These are phyloP conservation scores for Aquilaria yunnanensis DNA, from an alignment of 345 rosid species.

Conservation along the genomic window DNA sequence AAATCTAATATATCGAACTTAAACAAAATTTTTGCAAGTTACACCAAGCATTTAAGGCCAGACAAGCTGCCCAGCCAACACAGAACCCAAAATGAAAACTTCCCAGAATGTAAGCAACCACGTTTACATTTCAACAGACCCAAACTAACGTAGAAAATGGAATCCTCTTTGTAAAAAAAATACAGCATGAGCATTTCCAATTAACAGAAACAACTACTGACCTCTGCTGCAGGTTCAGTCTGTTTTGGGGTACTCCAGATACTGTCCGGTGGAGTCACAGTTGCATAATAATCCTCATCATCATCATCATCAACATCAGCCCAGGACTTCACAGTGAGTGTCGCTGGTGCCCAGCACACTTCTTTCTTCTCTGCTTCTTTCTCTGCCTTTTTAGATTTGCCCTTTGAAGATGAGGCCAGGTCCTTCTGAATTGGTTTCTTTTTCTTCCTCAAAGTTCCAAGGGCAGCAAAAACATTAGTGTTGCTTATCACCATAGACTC, in stretches of 20 bases:
- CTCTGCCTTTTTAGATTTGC: slow-evolving; percentile 14
- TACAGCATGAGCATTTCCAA: too few species aligned
- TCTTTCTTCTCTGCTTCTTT: slow-evolving; percentile 23
- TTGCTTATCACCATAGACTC: slow-evolving; percentile 35
- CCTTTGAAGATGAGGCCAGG: slow-evolving; percentile 16
- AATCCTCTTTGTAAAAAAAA: too few species aligned
- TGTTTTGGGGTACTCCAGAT: slow-evolving; percentile 26
- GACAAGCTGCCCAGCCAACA: too few species aligned
- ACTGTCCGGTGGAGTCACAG: slow-evolving; percentile 21
- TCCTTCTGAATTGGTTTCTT: slow-evolving; percentile 36
- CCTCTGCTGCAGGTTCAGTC: slow-evolving; percentile 23
- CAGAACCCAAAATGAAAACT: too few species aligned
- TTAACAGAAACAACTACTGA: not conserved
- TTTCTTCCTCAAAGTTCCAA: slow-evolving; percentile 43
- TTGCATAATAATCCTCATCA: slow-evolving; percentile 37
- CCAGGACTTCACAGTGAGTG: slow-evolving; percentile 35
- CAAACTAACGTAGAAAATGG: too few species aligned
- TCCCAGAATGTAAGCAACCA: too few species aligned
- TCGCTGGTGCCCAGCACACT: slow-evolving; percentile 39
- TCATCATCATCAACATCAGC: slow-evolving; percentile 48
- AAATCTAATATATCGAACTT: too few species aligned
- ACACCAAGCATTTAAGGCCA: too few species aligned
- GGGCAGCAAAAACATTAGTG: slow-evolving; percentile 45
- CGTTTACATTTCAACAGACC: too few species aligned
- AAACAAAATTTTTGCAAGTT: too few species aligned